Percentiles rank a stretch among this genome's conserved stretches.
Conservation (phyloP, 176 grass and related monocot genomes). For the Oryza officinalis region DNA sequence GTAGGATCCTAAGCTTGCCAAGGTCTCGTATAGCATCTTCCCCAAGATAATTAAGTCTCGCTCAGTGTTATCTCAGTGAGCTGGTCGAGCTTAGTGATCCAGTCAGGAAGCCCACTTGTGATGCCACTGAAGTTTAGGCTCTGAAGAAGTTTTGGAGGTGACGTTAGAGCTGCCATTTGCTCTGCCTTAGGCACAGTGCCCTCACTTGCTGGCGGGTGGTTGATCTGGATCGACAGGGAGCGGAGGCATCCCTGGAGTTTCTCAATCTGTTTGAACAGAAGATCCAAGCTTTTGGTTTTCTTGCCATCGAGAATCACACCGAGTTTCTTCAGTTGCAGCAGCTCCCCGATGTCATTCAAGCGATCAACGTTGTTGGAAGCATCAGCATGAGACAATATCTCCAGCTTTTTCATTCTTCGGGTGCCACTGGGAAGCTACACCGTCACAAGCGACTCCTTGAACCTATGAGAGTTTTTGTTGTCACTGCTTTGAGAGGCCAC, state of each 20-base stretch:
- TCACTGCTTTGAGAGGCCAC: neutral
- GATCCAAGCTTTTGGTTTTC: neutral
- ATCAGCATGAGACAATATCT: neutral
- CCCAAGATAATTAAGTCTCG: neutral
- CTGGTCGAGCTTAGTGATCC: neutral
- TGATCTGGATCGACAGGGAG: neutral
- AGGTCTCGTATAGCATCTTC: neutral
- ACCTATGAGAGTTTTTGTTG: neutral
- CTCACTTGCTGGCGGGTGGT: neutral
- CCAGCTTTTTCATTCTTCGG: neutral
- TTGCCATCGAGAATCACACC: neutral
- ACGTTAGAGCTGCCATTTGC: neutral
- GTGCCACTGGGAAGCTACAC: neutral
- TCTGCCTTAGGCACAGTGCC: too few relatives aligned
- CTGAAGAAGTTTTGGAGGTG: conserved; percentile 5
- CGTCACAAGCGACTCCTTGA: neutral
- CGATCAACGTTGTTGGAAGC: neutral
- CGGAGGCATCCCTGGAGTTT: neutral
- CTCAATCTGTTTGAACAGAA: neutral
- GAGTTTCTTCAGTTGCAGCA: conserved; percentile 2
- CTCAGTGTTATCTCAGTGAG: conserved; percentile 27
- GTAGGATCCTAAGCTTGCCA: neutral
- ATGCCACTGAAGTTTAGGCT: conserved; percentile 8
- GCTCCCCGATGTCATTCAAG: neutral
- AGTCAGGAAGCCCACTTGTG: neutral